Percentiles rank a stretch among this genome's conserved stretches.
Conservation (phyloP, 495 filamentous ascomycete genomes). For the Aspergillus coremiiformis region DNA sequence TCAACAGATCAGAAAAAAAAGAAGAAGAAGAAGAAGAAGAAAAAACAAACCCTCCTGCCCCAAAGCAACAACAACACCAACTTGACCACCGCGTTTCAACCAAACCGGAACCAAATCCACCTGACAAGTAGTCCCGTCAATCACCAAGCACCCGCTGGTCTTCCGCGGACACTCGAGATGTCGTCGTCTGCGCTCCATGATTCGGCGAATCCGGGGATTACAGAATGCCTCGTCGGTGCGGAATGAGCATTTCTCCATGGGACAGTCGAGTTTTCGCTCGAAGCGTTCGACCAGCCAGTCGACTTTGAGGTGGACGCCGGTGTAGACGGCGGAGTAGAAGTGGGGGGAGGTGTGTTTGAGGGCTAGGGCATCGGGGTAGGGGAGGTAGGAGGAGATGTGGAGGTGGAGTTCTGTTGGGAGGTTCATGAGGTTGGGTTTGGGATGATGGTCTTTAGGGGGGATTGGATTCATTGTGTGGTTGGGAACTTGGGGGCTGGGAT, state of each 20-base stretch:
- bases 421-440: slow-evolving; percentile 20
- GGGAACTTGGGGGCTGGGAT: background rate
- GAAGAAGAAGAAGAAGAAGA: too few relatives aligned
- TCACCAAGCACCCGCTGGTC: slow-evolving; percentile 28
- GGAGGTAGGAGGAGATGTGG: slow-evolving; percentile 72
- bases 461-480: background rate
- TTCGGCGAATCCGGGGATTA: slow-evolving; percentile 31
- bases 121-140: slow-evolving; percentile 32
- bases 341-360: slow-evolving; percentile 58
- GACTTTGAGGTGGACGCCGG: slow-evolving; percentile 57
- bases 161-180: slow-evolving; percentile 33
- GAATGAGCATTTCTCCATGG: slow-evolving; percentile 43
- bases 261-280: slow-evolving; percentile 38
- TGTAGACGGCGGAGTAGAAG: slow-evolving; percentile 58
- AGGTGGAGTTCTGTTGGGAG: slow-evolving; percentile 62
- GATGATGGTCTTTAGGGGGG: background rate
- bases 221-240: slow-evolving; percentile 40
- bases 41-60: too few relatives aligned
- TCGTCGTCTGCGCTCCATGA: slow-evolving; percentile 37
- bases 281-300: slow-evolving; percentile 59
- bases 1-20: too few relatives aligned
- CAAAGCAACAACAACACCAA: slow-evolving; percentile 3
- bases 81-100: slow-evolving; percentile 20
- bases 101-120: slow-evolving; percentile 27
- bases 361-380: slow-evolving; percentile 64